Percentiles rank a stretch among this genome's conserved stretches.
Conservation (phyloP, 1,284 basidiomycete species). For the Sutorius eximius region DNA sequence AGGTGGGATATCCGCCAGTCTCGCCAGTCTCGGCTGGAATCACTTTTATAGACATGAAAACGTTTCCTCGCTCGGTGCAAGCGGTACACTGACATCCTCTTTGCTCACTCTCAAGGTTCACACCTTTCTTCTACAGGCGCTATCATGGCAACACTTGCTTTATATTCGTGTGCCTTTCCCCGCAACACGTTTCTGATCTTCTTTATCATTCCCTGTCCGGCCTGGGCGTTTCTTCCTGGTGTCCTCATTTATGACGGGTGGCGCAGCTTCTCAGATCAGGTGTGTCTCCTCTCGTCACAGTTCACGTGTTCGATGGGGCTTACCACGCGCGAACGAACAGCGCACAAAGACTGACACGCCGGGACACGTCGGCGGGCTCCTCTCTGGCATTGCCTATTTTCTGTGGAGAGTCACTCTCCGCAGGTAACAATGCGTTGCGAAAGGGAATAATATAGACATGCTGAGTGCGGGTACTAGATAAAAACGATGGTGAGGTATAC, state of each 20-base stretch:
- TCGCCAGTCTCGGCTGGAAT: conserved; percentile 62
- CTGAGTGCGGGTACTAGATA: neutral
- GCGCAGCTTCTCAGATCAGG: conserved; percentile 49
- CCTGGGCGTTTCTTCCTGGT: conserved; percentile 76
- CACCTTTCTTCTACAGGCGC: conserved; percentile 48
- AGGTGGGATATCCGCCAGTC: conserved; percentile 66
- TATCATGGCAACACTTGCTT: conserved; percentile 71
- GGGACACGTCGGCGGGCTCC: conserved; percentile 78
- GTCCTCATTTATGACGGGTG: conserved; percentile 69
- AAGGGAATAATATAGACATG: conserved; percentile 12
- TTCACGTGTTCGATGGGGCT: neutral
- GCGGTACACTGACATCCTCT: conserved; percentile 48
- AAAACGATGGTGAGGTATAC: conserved; percentile 14
- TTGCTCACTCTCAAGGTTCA: neutral
- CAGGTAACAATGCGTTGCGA: conserved; percentile 13
- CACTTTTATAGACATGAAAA: conserved; percentile 43
- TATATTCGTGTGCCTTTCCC: conserved; percentile 73
- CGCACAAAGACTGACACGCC: conserved; percentile 60
- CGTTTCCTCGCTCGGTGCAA: conserved; percentile 69
- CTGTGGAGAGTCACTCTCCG: conserved; percentile 37
- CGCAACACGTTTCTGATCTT: conserved; percentile 74
- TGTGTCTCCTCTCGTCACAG: conserved; percentile 33
- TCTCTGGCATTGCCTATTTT: conserved; percentile 68
- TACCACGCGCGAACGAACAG: conserved; percentile 30
- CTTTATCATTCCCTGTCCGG: conserved; percentile 81